Conservation (phyloP, 768 basidiomycete species). For the Amanita pseudoporphyria region DNA sequence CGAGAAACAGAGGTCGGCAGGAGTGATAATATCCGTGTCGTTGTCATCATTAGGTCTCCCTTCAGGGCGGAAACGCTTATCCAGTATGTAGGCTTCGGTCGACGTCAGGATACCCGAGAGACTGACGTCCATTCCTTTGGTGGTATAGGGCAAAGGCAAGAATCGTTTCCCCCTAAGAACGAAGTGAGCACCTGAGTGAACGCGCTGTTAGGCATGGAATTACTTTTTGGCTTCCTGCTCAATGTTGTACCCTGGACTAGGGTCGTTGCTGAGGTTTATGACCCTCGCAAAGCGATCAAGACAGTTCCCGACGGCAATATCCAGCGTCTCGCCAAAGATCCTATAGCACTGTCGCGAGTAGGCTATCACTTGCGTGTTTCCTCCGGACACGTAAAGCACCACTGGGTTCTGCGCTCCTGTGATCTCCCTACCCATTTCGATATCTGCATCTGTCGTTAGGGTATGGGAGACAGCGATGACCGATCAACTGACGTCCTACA, state of each 20-base stretch:
- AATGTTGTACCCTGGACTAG: conserved; percentile 94
- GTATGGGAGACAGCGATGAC: not conserved
- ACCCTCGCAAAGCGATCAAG: conserved; percentile 95
- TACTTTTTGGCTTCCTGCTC: conserved; percentile 93
- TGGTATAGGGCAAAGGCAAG: conserved; percentile 83
- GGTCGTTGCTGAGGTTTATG: conserved; percentile 91
- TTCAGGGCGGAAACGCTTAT: conserved; percentile 69
- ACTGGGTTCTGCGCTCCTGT: conserved; percentile 93
- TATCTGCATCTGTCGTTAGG: conserved; percentile 45
- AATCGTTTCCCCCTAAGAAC: conserved; percentile 68
- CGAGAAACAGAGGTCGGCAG: conserved; percentile 95
- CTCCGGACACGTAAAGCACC: conserved; percentile 96
- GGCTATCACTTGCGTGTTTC: conserved; percentile 98
- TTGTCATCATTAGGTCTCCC: conserved; percentile 26
- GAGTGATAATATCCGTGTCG: conserved; percentile 70
- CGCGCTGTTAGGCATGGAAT: conserved; percentile 10
- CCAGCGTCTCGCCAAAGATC: conserved; percentile 97
- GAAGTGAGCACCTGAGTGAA: not conserved
- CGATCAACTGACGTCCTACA: conserved; percentile 71
- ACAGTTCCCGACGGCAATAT: conserved; percentile 99
- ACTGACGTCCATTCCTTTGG: conserved; percentile 98
- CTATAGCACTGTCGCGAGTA: conserved; percentile 96
- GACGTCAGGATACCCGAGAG: conserved; percentile 91
- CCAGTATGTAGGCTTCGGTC: conserved; percentile 77
- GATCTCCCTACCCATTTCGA: conserved; percentile 96